Evolutionary conservation across 2,329 filamentous ascomycete species (phyloP), one percentile per base, ranked within the genome.

Genomic region (Aspergillus awamori): DNA sequence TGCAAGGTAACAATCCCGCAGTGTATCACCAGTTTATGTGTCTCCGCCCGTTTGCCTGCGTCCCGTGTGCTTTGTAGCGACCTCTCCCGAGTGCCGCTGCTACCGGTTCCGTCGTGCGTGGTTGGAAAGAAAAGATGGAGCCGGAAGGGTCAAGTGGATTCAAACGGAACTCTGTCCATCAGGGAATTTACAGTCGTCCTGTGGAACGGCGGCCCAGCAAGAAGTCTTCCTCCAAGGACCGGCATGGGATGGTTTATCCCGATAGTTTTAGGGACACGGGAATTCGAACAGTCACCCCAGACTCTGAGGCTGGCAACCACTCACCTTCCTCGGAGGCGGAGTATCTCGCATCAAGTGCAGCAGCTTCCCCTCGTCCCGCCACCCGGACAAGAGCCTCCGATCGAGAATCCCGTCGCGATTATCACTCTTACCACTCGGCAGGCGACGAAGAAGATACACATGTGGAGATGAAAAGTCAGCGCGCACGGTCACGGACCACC

Each of bases 251-350:
- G 66, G 73, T 81, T 26, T 81, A 80, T 62, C 77, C 78, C 30
- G 80, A 82, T 63, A 79, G 71, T 59, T 79, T 81, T 63, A 74
- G 74, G 61, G 78, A 80, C 51, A 73, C 72, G 22, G 77, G 76
- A 43, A 80, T 81, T 60, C 77, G 80, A 63, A 77, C 79, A 15
- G 79, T 81, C 61, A 82, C 79, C 17, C 80, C 80, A 48, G 81
- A 82, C 63, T 76, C 72, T 49, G 75, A 72, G 53, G 65, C 71
- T 17, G 67, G 71, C 58, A 76, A 74, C 57, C 68, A 77, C 53
- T 79, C 76, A n/a, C 72, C 75, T 53, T 62, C 72, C 51, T 78
- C 76, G 47, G 76, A 79, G 53, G 66, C 71, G 43, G 77, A 78
- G 53, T 66, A 70, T 61, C 64, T 72, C 26, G 67, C 72, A 26